These are phyloP conservation scores for Neostapfia colusana DNA, from an alignment of 176 grass and related monocot species.

Conservation along the genomic window DNA sequence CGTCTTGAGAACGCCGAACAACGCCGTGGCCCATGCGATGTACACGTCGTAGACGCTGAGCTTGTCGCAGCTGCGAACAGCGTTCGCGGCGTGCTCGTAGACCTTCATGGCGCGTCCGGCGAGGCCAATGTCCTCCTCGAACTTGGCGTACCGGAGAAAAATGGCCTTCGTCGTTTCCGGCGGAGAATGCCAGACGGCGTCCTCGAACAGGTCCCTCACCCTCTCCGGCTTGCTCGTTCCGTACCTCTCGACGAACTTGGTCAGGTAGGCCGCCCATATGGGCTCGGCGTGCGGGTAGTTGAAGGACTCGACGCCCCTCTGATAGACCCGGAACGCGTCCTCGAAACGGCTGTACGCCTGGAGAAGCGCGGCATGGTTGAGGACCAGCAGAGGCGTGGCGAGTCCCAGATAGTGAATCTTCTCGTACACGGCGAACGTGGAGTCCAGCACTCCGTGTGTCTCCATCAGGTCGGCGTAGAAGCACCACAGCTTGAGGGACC, in stretches of 20 bases:
- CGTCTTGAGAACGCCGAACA: slow-evolving; percentile 51
- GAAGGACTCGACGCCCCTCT: slow-evolving; percentile 64
- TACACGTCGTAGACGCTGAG: slow-evolving; percentile 61
- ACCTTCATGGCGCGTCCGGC: slow-evolving; percentile 56
- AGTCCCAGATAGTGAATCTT: slow-evolving; percentile 60
- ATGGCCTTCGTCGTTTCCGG: slow-evolving; percentile 47
- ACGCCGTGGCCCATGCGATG: slow-evolving; percentile 47
- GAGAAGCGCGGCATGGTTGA: slow-evolving; percentile 61
- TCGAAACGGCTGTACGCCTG: slow-evolving; percentile 58
- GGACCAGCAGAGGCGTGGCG: slow-evolving; percentile 58
- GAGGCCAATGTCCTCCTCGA: slow-evolving; percentile 73
- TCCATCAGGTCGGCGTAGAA: slow-evolving; percentile 75
- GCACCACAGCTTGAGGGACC: slow-evolving; percentile 59
- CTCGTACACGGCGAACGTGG: slow-evolving; percentile 64
- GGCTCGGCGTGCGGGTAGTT: slow-evolving; percentile 65
- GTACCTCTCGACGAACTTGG: slow-evolving; percentile 61
- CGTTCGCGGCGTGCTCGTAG: too few relatives aligned
- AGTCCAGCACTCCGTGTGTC: slow-evolving; percentile 44
- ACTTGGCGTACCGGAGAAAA: slow-evolving; percentile 61
- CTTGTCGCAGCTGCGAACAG: slow-evolving; percentile 39
- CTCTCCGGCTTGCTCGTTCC: slow-evolving; percentile 55
- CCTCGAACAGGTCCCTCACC: slow-evolving; percentile 64
- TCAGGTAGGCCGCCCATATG: slow-evolving; percentile 69
- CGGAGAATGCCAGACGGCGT: slow-evolving; percentile 55
- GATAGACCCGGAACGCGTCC: slow-evolving; percentile 76